Evolutionary conservation across 306 rosid genomes (phyloP).

Genomic region (Quercus engelmannii): DNA sequence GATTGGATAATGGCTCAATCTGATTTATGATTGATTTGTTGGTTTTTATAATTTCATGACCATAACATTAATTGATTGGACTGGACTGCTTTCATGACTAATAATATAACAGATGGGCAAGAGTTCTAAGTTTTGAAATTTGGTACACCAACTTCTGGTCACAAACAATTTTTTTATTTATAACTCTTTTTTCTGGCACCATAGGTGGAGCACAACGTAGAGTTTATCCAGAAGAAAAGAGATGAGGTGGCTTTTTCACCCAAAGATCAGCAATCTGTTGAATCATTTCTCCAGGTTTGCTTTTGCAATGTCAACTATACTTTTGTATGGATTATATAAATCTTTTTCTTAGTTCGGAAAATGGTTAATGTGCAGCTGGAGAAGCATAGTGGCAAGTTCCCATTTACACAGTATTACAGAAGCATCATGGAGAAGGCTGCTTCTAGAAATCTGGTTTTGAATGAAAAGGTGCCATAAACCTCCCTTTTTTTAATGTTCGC

Average conservation of each 20-base stretch:
- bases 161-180: neutral
- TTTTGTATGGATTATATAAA: neutral
- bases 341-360: neutral
- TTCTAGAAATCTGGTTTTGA: constrained; percentile 48
- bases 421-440: constrained; percentile 73
- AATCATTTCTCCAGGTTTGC: constrained; percentile 80
- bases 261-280: constrained; percentile 67
- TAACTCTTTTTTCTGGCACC: neutral
- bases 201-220: constrained; percentile 82
- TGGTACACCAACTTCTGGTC: neutral
- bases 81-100: neutral
- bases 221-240: constrained; percentile 73
- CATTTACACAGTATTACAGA: constrained; percentile 74
- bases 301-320: neutral
- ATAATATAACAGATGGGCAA: neutral
- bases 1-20: neutral
- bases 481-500: neutral
- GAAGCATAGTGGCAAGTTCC: constrained; percentile 44
- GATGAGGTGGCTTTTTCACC: constrained; percentile 84
- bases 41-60: neutral
- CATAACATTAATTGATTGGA: too few relatives aligned
- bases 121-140: neutral
- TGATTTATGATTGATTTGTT: neutral
- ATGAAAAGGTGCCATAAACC: constrained; percentile 52
- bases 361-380: constrained; percentile 54